phyloP scores from a whole-genome alignment of 163 green algal genomes.

The Chloromonas sp. region DNA sequence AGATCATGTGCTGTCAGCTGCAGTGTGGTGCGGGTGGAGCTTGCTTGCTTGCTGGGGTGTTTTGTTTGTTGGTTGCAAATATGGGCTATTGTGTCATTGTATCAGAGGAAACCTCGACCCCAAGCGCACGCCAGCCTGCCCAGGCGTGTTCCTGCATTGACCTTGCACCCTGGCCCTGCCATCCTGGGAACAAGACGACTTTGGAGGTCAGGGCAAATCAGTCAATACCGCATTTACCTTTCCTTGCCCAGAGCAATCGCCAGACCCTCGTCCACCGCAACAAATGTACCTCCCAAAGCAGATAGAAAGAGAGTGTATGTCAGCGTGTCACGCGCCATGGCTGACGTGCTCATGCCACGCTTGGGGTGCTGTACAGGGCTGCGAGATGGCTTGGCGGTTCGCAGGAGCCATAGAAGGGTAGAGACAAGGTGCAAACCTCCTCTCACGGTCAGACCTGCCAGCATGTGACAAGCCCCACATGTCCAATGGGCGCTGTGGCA shows the following conservation, averaged over 20 bases:
- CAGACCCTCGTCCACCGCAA: constrained; percentile 75
- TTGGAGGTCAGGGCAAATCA: no score
- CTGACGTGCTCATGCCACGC: constrained; percentile 16
- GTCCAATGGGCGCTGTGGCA: no score
- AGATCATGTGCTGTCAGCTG: not conserved
- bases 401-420: not conserved
- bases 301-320: constrained; percentile 67
- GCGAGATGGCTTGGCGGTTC: not conserved
- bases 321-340: constrained; percentile 50
- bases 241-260: constrained; percentile 60
- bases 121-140: no score
- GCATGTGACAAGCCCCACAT: no score
- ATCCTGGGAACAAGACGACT: not conserved
- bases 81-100: no score
- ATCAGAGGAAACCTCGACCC: no score
- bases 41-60: not conserved
- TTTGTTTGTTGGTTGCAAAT: not conserved
- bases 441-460: not conserved
- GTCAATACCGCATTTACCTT: constrained; percentile 29
- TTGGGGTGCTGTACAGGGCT: not conserved
- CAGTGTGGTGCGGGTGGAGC: not conserved
- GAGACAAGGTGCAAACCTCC: not conserved
- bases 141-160: not conserved
- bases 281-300: constrained; percentile 49
- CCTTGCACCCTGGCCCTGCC: not conserved